Evolutionary conservation across 1,284 basidiomycete genomes (phyloP).

Genomic region (Clitocybe nebularis): DNA sequence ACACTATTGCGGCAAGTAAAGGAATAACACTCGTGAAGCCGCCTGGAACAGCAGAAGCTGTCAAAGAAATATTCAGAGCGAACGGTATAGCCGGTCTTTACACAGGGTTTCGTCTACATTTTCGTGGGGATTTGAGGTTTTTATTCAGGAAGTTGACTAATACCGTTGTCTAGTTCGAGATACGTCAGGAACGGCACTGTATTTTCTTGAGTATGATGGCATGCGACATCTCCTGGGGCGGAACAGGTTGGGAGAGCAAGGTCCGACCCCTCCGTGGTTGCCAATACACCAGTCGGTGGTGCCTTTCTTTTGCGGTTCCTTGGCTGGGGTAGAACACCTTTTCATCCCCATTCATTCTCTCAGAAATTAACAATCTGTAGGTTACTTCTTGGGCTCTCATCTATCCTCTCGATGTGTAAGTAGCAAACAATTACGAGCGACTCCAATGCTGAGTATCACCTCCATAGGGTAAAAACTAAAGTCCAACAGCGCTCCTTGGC

Average conservation of each 20-base stretch:
- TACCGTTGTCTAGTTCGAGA: slow-evolving; percentile 64
- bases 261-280: slow-evolving; percentile 70
- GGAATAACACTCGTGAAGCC: slow-evolving; percentile 65
- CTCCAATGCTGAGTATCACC: slow-evolving; percentile 1
- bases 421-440: slow-evolving; percentile 10
- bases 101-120: slow-evolving; percentile 81
- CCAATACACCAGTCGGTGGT: slow-evolving; percentile 73
- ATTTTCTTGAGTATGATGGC: slow-evolving; percentile 86
- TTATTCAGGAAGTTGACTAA: no score
- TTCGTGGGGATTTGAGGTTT: slow-evolving; percentile 61
- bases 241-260: slow-evolving; percentile 69
- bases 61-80: slow-evolving; percentile 61
- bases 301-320: slow-evolving; percentile 82
- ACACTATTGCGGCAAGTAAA: slow-evolving; percentile 81
- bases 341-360: not conserved
- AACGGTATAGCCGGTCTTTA: slow-evolving; percentile 76
- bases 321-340: slow-evolving; percentile 59
- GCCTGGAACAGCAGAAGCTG: slow-evolving; percentile 71
- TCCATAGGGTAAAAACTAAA: slow-evolving; percentile 83
- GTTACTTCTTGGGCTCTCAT: slow-evolving; percentile 80
- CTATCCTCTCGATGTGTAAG: slow-evolving; percentile 80
- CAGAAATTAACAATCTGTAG: slow-evolving; percentile 21
- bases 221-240: slow-evolving; percentile 76
- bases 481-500: slow-evolving; percentile 86
- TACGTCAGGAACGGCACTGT: slow-evolving; percentile 77